Base-by-base conservation (phyloP, 805 yeast species). In the Candida orba region DNA sequence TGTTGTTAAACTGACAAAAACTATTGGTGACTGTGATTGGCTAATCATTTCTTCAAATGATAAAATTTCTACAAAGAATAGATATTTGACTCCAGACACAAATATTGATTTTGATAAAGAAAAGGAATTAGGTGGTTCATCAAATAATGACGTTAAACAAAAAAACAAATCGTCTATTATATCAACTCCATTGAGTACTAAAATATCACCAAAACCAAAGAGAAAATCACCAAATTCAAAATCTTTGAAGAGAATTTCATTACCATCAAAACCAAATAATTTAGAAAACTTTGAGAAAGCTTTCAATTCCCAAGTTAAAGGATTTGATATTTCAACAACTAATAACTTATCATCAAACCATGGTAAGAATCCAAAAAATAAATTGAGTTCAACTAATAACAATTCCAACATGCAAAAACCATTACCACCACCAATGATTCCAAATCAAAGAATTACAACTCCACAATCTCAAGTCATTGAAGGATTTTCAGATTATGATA, bases 1-100 rank as follows among this genome's bases (percentile, higher is more conserved):
- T 40, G 59, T 66, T 14, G 47, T 66, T 42, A 64, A 65, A 47
- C 47, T 66, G 27, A 63, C 66, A 4, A 58, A 59, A 43, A 58
- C 62, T 30, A 60, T 66, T 39, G 71, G 69, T 37, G 68, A 66
- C 37, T 63, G 69, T 52, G 63, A 64, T 41, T 64, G 69, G 68
- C 51, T 66, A 37, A 60, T 66, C 29, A 53, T 66, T 25, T 56
- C 66, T 1, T 56, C 63, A 32, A 65, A 65, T 44, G 60, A 54
- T 34, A 54, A 57, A 29, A 60, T 59, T 13, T 58, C 62, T 8
- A 33, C 52, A 1, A 56, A 45, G 1, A 58, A 58, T 40, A 52
- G 59, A 34, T 58, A 58, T 40, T 40, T 58, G 42, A 56, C 60
- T 18, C 60, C 62, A 3, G 36, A 46, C 7, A 50, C 43, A 6